A percentile compares a stretch with the other conserved stretches of the same genome.
Conservation (phyloP, 345 rosid genomes). For the Cardamine resedifolia region DNA sequence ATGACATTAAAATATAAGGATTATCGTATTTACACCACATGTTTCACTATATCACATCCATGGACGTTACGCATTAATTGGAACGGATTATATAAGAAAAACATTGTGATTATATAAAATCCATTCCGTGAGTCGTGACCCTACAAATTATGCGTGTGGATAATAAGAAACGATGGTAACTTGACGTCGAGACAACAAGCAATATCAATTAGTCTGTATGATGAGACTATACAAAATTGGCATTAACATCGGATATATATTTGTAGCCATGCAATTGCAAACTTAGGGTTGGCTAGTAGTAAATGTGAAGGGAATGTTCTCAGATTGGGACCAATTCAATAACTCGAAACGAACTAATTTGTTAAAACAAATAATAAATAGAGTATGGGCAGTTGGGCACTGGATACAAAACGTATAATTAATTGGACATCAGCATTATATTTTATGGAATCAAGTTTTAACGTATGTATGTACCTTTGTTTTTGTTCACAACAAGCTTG, state of each 20-base stretch:
- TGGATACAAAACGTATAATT: background rate
- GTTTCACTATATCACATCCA: constrained; percentile 16
- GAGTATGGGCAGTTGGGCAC: constrained; percentile 33
- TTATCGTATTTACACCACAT: constrained; percentile 18
- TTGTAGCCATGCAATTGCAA: constrained; percentile 36
- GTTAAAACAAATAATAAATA: background rate
- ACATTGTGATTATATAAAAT: constrained; percentile 16
- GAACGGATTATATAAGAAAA: constrained; percentile 4
- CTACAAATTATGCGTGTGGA: constrained; percentile 30
- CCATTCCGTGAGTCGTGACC: constrained; percentile 6
- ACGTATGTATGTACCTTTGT: background rate
- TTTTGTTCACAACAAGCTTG: too few relatives aligned
- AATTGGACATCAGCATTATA: constrained; percentile 12
- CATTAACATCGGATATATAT: constrained; percentile 1
- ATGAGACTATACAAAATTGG: constrained; percentile 17
- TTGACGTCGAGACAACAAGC: constrained; percentile 2
- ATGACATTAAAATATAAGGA: background rate
- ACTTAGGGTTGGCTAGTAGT: constrained; percentile 29
- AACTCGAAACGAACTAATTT: constrained; percentile 13
- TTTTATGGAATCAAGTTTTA: background rate
- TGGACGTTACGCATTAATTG: constrained; percentile 7
- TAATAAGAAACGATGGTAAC: constrained; percentile 18
- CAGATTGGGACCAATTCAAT: constrained; percentile 30
- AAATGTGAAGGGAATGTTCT: constrained; percentile 39
- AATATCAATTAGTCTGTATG: constrained; percentile 10